A percentile compares a stretch with the other conserved stretches of the same genome.
Evolutionary conservation across 768 basidiomycete species (phyloP).

Genomic region (Hygrocybe punicea): DNA sequence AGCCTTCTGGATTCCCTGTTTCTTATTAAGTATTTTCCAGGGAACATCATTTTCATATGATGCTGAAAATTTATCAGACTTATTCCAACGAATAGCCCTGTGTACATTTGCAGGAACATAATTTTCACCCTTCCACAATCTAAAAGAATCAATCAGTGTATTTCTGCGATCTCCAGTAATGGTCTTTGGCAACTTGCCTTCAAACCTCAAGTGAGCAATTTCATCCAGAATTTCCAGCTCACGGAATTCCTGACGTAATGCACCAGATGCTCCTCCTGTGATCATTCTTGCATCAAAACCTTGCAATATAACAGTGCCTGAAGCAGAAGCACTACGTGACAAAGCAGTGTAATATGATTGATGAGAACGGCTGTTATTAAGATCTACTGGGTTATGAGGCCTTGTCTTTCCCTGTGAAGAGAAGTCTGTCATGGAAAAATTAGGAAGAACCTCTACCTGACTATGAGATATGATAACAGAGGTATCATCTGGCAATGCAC

Average conservation of each 20-base stretch:
- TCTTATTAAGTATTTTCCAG: too few species aligned
- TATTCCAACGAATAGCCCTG: neutral
- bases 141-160: neutral
- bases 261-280: constrained; percentile 11
- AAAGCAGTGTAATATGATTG: constrained; percentile 16
- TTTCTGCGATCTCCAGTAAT: neutral
- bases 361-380: constrained; percentile 15
- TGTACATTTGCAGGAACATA: constrained; percentile 7
- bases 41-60: too few species aligned
- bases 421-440: constrained; percentile 35
- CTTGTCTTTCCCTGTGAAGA: constrained; percentile 23
- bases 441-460: constrained; percentile 23
- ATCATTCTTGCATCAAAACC: constrained; percentile 20
- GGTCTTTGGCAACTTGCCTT: neutral
- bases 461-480: constrained; percentile 10
- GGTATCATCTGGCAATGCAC: constrained; percentile 18
- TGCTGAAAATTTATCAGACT: neutral
- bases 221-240: constrained; percentile 22
- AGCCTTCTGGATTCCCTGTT: too few species aligned
- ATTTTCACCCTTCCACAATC: neutral
- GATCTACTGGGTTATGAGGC: constrained; percentile 24
- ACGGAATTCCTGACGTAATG: constrained; percentile 19
- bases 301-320: constrained; percentile 26
- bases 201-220: constrained; percentile 16
- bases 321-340: constrained; percentile 17